These are phyloP conservation scores for Caloboletus firmus DNA, from an alignment of 1,284 basidiomycete genomes.

Conservation along the genomic window DNA sequence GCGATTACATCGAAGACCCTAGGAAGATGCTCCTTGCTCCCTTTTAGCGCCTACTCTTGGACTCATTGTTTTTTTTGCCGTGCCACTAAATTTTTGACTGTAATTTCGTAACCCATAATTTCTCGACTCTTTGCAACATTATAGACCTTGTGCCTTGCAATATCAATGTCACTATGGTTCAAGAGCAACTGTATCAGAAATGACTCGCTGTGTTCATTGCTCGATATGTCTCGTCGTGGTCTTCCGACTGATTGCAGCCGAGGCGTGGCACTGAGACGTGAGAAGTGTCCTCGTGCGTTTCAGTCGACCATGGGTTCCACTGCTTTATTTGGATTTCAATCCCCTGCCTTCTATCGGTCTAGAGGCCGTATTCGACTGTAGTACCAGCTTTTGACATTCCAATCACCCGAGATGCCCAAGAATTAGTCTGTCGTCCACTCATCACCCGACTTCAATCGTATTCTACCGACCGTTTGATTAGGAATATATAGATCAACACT, in stretches of 20 bases:
- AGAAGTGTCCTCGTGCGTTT: neutral
- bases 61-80: neutral
- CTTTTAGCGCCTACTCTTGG: conserved; percentile 11
- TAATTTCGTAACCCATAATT: conserved; percentile 17
- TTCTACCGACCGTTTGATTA: neutral
- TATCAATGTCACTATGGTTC: neutral
- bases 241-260: neutral
- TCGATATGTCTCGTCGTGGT: neutral
- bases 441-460: too few species aligned
- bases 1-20: conserved; percentile 58
- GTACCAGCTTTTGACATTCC: neutral
- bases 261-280: neutral
- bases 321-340: neutral
- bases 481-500: neutral
- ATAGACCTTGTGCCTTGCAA: conserved; percentile 4
- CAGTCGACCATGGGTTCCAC: neutral
- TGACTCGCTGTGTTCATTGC: neutral
- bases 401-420: neutral
- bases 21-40: conserved; percentile 54
- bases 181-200: neutral
- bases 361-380: neutral
- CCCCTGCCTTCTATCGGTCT: neutral
- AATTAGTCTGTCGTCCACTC: neutral
- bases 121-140: conserved; percentile 3
- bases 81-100: conserved; percentile 6